Conservation (phyloP, 1,139 yeast genomes). For the Chernovozyma aurita region DNA sequence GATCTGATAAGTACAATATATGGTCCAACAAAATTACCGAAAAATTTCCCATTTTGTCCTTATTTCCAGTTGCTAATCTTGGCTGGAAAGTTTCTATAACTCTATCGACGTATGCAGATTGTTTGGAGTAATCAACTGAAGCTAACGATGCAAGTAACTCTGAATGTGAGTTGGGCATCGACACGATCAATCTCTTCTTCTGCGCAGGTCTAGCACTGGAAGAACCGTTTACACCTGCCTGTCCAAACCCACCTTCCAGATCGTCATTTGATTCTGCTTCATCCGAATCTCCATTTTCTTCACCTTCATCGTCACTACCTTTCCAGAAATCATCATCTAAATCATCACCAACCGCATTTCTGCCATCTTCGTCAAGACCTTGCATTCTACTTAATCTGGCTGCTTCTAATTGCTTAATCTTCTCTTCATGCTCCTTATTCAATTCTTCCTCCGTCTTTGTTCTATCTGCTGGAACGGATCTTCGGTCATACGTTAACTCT, state of each 20-base stretch:
- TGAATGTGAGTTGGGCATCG: conserved; percentile 57
- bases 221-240: conserved; percentile 5
- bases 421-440: conserved; percentile 61
- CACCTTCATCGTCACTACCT: conserved; percentile 49
- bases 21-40: conserved; percentile 64
- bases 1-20: conserved; percentile 47
- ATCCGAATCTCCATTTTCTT: conserved; percentile 16
- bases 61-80: conserved; percentile 74
- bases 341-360: conserved; percentile 65
- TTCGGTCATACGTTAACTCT: conserved; percentile 74
- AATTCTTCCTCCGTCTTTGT: conserved; percentile 91
- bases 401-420: conserved; percentile 64
- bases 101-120: conserved; percentile 46
- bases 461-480: conserved; percentile 95
- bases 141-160: conserved; percentile 41
- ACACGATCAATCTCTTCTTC: conserved; percentile 15
- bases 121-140: conserved; percentile 36
- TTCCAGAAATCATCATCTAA: conserved; percentile 58
- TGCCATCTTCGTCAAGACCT: conserved; percentile 49
- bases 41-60: conserved; percentile 64
- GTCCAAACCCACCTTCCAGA: conserved; percentile 8
- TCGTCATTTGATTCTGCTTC: conserved; percentile 13
- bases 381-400: conserved; percentile 84
- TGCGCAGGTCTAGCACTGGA: conserved; percentile 11
- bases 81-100: conserved; percentile 69